A percentile compares a stretch with the other conserved stretches of the same genome.
Conservation (phyloP, 495 filamentous ascomycete genomes). For the Ramalina intermedia region DNA sequence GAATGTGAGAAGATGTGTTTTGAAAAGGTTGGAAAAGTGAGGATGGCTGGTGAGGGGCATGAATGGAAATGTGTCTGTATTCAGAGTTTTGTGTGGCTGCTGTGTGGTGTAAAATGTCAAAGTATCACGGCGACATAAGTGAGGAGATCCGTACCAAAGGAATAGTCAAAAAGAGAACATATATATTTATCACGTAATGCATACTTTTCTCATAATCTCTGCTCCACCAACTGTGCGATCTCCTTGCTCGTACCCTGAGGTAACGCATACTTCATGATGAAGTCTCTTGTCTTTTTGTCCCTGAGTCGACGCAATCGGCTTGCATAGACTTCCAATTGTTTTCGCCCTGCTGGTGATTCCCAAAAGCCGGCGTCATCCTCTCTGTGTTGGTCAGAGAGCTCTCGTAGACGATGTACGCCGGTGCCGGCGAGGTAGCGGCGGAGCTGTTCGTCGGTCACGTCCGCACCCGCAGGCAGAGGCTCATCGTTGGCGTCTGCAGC, state of each 20-base stretch:
- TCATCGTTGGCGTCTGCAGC: too few species aligned
- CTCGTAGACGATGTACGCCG: constrained; percentile 11
- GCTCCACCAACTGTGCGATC: constrained; percentile 6
- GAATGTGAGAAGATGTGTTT: too few species aligned
- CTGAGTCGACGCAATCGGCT: constrained; percentile 12
- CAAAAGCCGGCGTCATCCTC: constrained; percentile 9
- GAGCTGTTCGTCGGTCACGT: constrained; percentile 8
- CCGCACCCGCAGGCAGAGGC: too few species aligned
- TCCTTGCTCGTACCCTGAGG: constrained; percentile 11
- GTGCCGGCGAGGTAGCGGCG: constrained; percentile 14
- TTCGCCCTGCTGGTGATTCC: neutral
- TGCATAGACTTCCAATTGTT: constrained; percentile 12
- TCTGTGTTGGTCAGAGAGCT: constrained; percentile 12
- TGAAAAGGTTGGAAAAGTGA: too few species aligned
- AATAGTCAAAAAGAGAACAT: too few species aligned
- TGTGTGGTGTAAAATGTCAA: too few species aligned
- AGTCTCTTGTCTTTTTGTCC: constrained; percentile 9
- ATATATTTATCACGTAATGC: too few species aligned
- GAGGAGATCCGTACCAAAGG: too few species aligned
- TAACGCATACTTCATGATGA: constrained; percentile 13
- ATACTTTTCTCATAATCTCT: neutral
- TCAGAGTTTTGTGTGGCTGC: too few species aligned
- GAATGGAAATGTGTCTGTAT: too few species aligned
- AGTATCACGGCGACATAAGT: too few species aligned
- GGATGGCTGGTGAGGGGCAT: too few species aligned